Percentiles rank a stretch among this genome's conserved stretches.
Evolutionary conservation across 352 stramenopile species (phyloP).

Genomic region (Globisporangium alternatum): DNA sequence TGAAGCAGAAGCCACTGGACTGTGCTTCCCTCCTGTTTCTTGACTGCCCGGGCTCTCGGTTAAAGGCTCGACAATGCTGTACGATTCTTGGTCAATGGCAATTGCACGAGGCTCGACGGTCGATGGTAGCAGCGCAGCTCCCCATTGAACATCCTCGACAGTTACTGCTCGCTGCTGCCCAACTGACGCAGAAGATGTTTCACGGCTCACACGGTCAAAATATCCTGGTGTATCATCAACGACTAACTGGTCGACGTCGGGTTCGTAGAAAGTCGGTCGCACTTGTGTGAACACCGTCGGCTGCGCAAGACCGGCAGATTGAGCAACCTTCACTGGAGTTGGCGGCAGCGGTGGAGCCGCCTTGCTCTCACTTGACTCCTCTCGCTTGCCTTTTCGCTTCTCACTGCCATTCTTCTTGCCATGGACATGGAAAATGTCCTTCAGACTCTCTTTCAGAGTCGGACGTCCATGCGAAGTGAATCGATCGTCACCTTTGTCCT

Average conservation of each 20-base stretch:
- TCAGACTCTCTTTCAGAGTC: conserved; percentile 34
- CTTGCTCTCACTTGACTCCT: conserved; percentile 10
- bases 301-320: not conserved
- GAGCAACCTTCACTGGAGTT: not conserved
- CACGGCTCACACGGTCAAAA: conserved; percentile 31
- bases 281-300: not conserved
- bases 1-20: not conserved
- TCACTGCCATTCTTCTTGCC: conserved; percentile 3
- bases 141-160: conserved; percentile 21
- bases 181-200: conserved; percentile 9
- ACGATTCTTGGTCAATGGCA: conserved; percentile 40
- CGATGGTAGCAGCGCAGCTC: conserved; percentile 8
- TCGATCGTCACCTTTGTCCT: not conserved
- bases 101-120: conserved; percentile 16
- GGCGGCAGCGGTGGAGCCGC: not conserved
- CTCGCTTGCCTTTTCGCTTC: conserved; percentile 18
- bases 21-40: not conserved
- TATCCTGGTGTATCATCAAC: conserved; percentile 60
- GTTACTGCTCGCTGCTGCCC: conserved; percentile 21
- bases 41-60: conserved; percentile 2
- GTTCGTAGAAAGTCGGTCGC: conserved; percentile 38
- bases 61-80: conserved; percentile 50
- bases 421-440: conserved; percentile 31
- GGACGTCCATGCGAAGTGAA: conserved; percentile 9
- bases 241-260: conserved; percentile 49